phyloP scores from a whole-genome alignment of 1,284 basidiomycete genomes.

The Puccinia horiana region DNA sequence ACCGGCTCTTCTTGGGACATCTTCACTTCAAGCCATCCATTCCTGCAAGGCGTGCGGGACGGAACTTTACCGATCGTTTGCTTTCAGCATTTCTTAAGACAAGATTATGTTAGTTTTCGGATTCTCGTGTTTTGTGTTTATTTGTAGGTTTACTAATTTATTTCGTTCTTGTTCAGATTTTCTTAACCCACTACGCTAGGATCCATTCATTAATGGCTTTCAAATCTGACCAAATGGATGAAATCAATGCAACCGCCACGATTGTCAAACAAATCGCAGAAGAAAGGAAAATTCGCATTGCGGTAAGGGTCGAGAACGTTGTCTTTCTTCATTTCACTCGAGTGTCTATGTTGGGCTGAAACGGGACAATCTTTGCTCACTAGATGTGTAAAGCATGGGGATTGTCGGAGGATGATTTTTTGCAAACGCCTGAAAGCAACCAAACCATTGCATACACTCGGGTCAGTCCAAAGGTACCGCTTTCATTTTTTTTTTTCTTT shows the following conservation, averaged over 20 bases:
- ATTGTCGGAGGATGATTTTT: slow-evolving; percentile 6
- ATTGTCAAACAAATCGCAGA: slow-evolving; percentile 69
- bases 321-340: slow-evolving; percentile 43
- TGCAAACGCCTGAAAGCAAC: slow-evolving; percentile 7
- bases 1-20: not conserved
- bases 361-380: slow-evolving; percentile 49
- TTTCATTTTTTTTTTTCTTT: not conserved
- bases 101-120: slow-evolving; percentile 60
- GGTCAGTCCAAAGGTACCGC: not conserved
- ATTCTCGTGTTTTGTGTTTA: not conserved
- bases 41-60: slow-evolving; percentile 52
- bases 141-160: not conserved
- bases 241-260: slow-evolving; percentile 69
- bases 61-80: slow-evolving; percentile 60
- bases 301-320: slow-evolving; percentile 54
- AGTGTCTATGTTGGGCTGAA: slow-evolving; percentile 66
- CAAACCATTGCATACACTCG: slow-evolving; percentile 40
- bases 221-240: slow-evolving; percentile 70
- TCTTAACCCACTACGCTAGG: slow-evolving; percentile 58
- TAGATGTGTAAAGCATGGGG: slow-evolving; percentile 38
- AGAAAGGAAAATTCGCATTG: slow-evolving; percentile 74
- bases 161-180: slow-evolving; percentile 13
- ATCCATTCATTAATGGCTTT: slow-evolving; percentile 69
- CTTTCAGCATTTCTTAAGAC: slow-evolving; percentile 81
- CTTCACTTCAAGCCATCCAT: slow-evolving; percentile 50